A percentile compares a stretch with the other conserved stretches of the same genome.
These are phyloP conservation scores for Chrysanthemum seticuspe DNA, from an alignment of 129 eudicot species.

Conservation along the genomic window DNA sequence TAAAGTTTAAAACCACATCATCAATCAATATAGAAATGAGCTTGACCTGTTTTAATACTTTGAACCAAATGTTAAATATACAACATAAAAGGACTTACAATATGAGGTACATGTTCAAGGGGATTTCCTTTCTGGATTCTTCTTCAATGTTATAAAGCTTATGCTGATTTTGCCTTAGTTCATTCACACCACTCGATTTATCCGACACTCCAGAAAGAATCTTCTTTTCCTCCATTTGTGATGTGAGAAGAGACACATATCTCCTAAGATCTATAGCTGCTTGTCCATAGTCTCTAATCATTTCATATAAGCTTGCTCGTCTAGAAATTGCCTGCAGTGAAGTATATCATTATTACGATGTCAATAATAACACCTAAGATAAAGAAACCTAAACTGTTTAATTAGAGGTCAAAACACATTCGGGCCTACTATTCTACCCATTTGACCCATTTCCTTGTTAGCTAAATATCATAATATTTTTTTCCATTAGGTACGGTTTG, in stretches of 20 bases:
- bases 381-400: background rate
- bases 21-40: background rate
- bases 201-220: constrained; percentile 36
- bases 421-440: background rate
- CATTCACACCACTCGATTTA: constrained; percentile 34
- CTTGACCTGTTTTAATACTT: background rate
- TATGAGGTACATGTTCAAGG: constrained; percentile 67
- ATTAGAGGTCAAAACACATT: background rate
- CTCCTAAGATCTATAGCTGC: constrained; percentile 69
- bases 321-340: constrained; percentile 62
- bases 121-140: constrained; percentile 53
- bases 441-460: background rate
- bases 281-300: constrained; percentile 74
- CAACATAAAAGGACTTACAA: constrained; percentile 49
- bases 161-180: constrained; percentile 55
- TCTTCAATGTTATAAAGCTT: constrained; percentile 61
- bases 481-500: background rate
- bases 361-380: constrained; percentile 10
- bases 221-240: constrained; percentile 44
- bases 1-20: constrained; percentile 10
- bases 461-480: background rate
- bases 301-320: constrained; percentile 66
- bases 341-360: background rate
- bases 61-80: background rate
- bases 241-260: constrained; percentile 43